Evolutionary conservation across 2,329 filamentous ascomycete genomes (phyloP), one percentile per base, ranked within the genome.

Genomic region (Aureobasidium musti): DNA sequence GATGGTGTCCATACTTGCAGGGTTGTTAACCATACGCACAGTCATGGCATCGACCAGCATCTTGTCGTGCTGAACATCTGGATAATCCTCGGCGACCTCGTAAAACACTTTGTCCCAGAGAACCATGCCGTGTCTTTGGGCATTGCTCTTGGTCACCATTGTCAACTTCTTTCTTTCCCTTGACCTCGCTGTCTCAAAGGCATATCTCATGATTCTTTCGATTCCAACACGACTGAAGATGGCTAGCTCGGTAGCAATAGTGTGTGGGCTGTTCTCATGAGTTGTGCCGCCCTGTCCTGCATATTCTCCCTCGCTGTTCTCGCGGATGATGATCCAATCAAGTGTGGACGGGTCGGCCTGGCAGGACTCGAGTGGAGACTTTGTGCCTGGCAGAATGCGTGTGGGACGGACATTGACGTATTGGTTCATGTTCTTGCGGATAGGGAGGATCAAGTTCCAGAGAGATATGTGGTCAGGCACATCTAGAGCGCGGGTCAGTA

Each of bases 391-490:
- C 3, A 82, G 70, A 56, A 82, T 80, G 21, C 78, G 73, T 8
- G 79, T 81, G 0, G 75, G 89, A 0, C 88, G 82, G 0, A 90
- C 82, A 69, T 90, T 91, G 69, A 89, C 83, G 71, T 89, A 90
- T 72, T 90, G 87, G 68, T 89, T 87, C 53, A 90, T 82, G 43
- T 86, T 82, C 61, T 89, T 86, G 43, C 88, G 84, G 71, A 91
- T 89, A 21, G 86, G 86, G 8, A 91, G 79, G 52, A 89, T 84
- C 37, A 89, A 82, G 8, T 83, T 83, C 88, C 88, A 90, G 1
- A 91, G 83, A 0, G 85, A 86, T 67, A 89, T 84, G 69, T 90
- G 84, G 69, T 90, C 88, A 0, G 88, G 87, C 0, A 90, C 86
- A 60, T 86, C 82, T 81, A 54, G 14, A 2, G 2, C 23, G n/a